These are phyloP conservation scores for Pholiota microspora DNA, from an alignment of 768 basidiomycete genomes.

Conservation along the genomic window DNA sequence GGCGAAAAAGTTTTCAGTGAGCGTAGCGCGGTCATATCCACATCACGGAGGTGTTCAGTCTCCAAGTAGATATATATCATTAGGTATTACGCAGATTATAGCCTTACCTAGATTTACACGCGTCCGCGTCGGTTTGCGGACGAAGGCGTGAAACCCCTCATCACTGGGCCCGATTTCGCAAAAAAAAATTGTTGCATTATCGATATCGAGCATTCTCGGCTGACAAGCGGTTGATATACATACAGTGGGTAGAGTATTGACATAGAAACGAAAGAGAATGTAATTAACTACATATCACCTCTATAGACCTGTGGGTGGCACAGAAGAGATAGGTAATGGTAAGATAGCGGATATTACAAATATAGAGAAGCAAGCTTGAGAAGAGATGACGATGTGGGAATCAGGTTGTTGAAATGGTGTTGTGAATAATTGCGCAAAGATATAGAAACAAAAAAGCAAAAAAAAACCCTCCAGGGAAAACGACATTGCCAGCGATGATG, in stretches of 20 bases:
- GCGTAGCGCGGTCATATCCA: background rate
- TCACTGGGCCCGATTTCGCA: background rate
- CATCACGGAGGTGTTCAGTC: background rate
- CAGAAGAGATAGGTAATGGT: conserved; percentile 14
- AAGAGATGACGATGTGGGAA: conserved; percentile 14
- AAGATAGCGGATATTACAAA: conserved; percentile 20
- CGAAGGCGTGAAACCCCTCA: background rate
- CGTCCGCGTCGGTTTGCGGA: too few species aligned
- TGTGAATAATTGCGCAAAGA: conserved; percentile 4
- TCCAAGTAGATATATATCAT: background rate
- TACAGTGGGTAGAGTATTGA: conserved; percentile 22
- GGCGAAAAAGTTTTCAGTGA: background rate
- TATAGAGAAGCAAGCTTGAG: conserved; percentile 10
- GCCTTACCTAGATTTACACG: too few species aligned
- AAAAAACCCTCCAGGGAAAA: conserved; percentile 20
- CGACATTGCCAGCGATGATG: conserved; percentile 14
- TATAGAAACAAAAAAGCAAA: conserved; percentile 7
- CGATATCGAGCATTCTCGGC: conserved; percentile 14
- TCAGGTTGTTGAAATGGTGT: conserved; percentile 14
- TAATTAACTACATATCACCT: conserved; percentile 16
- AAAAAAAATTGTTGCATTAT: conserved; percentile 16
- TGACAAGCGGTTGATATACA: conserved; percentile 20
- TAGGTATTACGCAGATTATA: too few species aligned
- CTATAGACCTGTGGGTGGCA: conserved; percentile 6
- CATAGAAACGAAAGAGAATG: conserved; percentile 16